Evolutionary conservation across 495 filamentous ascomycete species (phyloP), one percentile per base, ranked within the genome.

Genomic region (Talaromyces nanjingensis): DNA sequence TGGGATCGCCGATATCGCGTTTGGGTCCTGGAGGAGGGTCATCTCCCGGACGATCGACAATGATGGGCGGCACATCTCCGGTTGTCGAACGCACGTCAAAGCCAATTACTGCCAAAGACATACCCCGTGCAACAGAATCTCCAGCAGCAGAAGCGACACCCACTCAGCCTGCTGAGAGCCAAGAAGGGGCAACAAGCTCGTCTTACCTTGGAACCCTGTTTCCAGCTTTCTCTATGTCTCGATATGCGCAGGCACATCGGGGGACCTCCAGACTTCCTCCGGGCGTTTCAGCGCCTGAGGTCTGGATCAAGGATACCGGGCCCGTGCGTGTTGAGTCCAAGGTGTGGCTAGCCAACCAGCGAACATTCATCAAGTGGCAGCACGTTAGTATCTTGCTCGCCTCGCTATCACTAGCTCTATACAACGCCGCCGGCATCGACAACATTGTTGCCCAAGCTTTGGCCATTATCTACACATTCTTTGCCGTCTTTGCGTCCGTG

Each of bases 321-420:
- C 91, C 92, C 1, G 81, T 98, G 37, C 85, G 90, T 60, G 91
- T 98, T 45, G 94, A 98, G 75, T 90, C 91, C 47, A 98, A 98
- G 75, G 93, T 98, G 6, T 98, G 94, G 93, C 89, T 98, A 37
- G 94, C 94, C 57, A 98, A 98, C 72, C 91, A 98, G 77, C 86
- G 94, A 54, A 98, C 94, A 0, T 98, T 96, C 69, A 86, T 98
- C 73, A 97, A 96, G 72, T 98, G 94, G 94, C 89, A 97, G 74
- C 92, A 98, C 71, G 89, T 98, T 66, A 88, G 85, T 60, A 82
- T 98, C 25, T 80, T 98, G 29, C 84, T 98, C 7, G 92, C 91
- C 9, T 86, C 85, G 25, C 74, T 98, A 31, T 90, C 91, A 3
- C 77, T 98, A 25, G 91, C 87, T 47, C 77, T 98, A 33, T 97